phyloP scores from a whole-genome alignment of 768 basidiomycete species.

The Gautieria morchelliformis region DNA sequence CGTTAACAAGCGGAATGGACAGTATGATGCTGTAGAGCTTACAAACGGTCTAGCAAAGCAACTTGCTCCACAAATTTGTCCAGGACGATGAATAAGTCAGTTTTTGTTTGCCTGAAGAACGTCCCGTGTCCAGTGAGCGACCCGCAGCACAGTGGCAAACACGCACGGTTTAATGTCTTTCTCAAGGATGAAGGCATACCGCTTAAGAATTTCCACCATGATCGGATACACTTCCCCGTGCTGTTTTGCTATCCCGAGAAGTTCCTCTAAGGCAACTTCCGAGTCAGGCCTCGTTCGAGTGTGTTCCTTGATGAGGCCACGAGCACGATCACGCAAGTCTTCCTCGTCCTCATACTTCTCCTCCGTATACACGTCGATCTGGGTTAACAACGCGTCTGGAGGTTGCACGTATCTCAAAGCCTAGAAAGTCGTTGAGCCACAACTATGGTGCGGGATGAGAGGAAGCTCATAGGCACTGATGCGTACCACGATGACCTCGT shows the following conservation, averaged over 20 bases:
- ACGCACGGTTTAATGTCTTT: slow-evolving; percentile 53
- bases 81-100: slow-evolving; percentile 46
- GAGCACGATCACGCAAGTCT: slow-evolving; percentile 63
- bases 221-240: slow-evolving; percentile 54
- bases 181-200: slow-evolving; percentile 46
- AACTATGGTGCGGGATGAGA: background rate
- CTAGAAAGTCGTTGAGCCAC: slow-evolving; percentile 26
- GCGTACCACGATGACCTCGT: slow-evolving; percentile 77
- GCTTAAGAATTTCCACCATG: slow-evolving; percentile 51
- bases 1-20: slow-evolving; percentile 13
- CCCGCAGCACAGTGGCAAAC: background rate
- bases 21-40: slow-evolving; percentile 18
- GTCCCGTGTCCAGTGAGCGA: background rate
- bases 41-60: slow-evolving; percentile 54
- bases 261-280: slow-evolving; percentile 46
- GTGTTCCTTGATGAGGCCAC: slow-evolving; percentile 22
- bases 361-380: slow-evolving; percentile 74
- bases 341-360: slow-evolving; percentile 89
- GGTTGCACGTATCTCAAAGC: slow-evolving; percentile 66
- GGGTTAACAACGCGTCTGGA: slow-evolving; percentile 68
- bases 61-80: slow-evolving; percentile 61
- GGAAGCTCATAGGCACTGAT: background rate
- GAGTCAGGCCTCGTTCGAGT: slow-evolving; percentile 34
- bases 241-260: slow-evolving; percentile 50
- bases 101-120: slow-evolving; percentile 47